These are phyloP conservation scores for Alternaria gansuensis DNA, from an alignment of 2,329 filamentous ascomycete genomes.

Conservation along the genomic window DNA sequence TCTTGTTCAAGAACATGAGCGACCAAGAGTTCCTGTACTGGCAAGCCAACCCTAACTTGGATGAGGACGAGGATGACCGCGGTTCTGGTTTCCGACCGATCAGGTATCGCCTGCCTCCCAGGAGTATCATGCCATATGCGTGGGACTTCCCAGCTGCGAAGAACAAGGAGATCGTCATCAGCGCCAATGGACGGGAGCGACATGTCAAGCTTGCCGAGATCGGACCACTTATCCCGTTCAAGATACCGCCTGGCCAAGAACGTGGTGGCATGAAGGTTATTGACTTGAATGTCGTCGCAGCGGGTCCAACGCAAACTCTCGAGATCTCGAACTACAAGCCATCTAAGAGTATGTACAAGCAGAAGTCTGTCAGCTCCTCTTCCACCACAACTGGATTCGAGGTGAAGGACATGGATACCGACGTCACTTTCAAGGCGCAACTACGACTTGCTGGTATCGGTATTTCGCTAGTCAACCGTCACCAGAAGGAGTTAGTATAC, in stretches of 20 bases:
- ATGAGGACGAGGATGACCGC: conserved; percentile 86
- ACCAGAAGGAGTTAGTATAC: conserved; percentile 91
- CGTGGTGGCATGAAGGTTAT: conserved; percentile 80
- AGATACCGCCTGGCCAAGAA: conserved; percentile 73
- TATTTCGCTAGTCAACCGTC: conserved; percentile 90
- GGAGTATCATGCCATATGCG: conserved; percentile 99
- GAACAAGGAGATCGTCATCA: conserved; percentile 89
- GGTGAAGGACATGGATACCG: conserved; percentile 89
- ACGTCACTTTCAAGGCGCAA: conserved; percentile 87
- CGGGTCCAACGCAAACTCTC: conserved; percentile 93
- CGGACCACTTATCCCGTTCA: conserved; percentile 94
- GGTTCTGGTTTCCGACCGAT: conserved; percentile 90
- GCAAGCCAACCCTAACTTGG: conserved; percentile 90
- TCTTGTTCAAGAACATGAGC: conserved; percentile 98
- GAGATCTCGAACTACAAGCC: conserved; percentile 93
- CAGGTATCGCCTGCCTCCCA: conserved; percentile 86
- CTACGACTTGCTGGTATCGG: conserved; percentile 89
- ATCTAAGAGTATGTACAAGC: conserved; percentile 89
- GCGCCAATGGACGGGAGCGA: conserved; percentile 78
- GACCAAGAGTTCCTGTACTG: conserved; percentile 97
- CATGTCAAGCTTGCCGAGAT: conserved; percentile 97
- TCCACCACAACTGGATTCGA: conserved; percentile 79
- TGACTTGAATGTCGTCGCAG: conserved; percentile 94
- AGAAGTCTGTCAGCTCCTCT: conserved; percentile 66
- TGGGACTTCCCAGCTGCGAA: conserved; percentile 99